These are phyloP conservation scores for Benincasa hispida DNA, from an alignment of 306 rosid genomes.

Conservation along the genomic window DNA sequence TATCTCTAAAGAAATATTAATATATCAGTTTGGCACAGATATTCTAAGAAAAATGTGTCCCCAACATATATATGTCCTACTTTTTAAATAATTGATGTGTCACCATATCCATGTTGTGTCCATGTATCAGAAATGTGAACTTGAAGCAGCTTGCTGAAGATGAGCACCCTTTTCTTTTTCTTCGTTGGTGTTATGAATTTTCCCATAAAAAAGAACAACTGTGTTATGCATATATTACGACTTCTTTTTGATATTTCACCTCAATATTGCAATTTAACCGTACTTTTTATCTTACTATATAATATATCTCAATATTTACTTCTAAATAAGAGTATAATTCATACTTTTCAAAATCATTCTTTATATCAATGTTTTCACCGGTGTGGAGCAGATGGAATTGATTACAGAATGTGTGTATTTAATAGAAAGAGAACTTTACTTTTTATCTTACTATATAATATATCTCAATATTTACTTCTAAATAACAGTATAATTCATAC, in stretches of 20 bases:
- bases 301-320: neutral
- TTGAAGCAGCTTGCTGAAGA: no score
- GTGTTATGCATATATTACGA: neutral
- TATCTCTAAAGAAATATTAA: no score
- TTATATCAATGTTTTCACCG: neutral
- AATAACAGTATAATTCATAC: neutral
- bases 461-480: neutral
- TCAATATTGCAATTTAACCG: neutral
- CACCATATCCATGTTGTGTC: no score
- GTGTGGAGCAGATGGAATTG: neutral
- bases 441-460: neutral
- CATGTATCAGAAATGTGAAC: no score
- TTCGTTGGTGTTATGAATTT: neutral
- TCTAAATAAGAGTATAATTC: neutral
- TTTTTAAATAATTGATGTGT: no score
- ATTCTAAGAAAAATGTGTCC: no score
- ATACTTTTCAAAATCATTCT: neutral
- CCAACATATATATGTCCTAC: no score
- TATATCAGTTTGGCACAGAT: no score
- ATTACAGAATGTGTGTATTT: neutral
- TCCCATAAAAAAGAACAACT: neutral
- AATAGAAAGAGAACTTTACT: no score
- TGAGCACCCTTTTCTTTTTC: no score
- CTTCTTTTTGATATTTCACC: neutral
- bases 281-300: neutral